Conservation (phyloP, 208 protist genomes). For the Giardia muris region DNA sequence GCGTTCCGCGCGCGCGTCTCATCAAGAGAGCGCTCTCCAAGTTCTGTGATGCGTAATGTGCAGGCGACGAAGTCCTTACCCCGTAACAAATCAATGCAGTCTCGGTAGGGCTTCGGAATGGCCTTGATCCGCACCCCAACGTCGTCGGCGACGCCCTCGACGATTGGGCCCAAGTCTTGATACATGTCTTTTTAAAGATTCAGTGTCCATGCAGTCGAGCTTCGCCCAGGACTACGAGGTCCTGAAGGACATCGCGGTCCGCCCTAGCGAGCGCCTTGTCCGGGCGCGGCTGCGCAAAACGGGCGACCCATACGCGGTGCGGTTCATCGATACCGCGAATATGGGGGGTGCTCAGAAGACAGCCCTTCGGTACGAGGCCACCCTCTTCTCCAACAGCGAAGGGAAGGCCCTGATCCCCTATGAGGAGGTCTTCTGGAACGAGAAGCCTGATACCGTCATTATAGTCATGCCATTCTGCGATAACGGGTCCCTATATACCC, state of each 20-base stretch:
- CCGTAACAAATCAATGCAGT: not conserved
- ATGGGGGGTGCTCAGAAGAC: not conserved
- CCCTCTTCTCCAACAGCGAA: not conserved
- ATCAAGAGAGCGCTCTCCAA: too few species aligned
- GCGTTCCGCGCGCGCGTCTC: not conserved
- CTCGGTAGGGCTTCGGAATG: not conserved
- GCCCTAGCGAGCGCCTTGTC: not conserved
- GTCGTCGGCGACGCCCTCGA: not conserved
- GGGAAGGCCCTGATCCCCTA: not conserved
- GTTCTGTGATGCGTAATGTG: too few species aligned
- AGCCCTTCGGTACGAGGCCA: not conserved
- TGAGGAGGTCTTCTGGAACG: not conserved
- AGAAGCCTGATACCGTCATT: not conserved
- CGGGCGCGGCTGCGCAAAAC: not conserved
- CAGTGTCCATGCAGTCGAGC: not conserved
- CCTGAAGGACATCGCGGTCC: not conserved
- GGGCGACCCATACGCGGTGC: not conserved
- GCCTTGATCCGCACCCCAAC: not conserved
- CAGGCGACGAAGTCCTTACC: not conserved
- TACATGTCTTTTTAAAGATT: not conserved
- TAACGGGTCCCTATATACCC: not conserved
- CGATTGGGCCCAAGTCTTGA: not conserved
- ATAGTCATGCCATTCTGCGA: not conserved
- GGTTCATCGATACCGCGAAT: not conserved
- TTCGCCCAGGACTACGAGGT: not conserved